Evolutionary conservation across 2,329 filamentous ascomycete species (phyloP).

Genomic region (Purpureocillium takamizusanense): DNA sequence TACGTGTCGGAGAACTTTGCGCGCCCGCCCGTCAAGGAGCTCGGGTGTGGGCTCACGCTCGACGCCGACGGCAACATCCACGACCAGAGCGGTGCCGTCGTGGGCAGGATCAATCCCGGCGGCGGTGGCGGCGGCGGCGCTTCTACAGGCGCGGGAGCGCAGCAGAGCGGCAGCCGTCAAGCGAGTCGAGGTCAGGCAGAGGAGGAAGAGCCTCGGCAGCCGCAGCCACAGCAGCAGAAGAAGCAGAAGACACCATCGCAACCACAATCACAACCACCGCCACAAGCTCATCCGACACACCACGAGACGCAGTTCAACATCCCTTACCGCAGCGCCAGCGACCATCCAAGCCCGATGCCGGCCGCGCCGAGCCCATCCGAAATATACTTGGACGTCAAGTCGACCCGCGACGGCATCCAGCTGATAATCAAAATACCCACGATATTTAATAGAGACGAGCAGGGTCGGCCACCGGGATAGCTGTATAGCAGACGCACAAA

Average conservation of each 20-base stretch:
- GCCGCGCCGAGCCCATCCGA: conserved; percentile 36
- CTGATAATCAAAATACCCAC: conserved; percentile 49
- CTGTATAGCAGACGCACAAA: no score
- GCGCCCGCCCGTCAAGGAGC: conserved; percentile 41
- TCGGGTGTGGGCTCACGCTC: conserved; percentile 43
- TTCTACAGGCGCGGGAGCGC: no score
- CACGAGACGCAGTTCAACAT: no score
- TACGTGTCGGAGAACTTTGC: conserved; percentile 55
- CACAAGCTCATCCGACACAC: no score
- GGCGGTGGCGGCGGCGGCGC: no score
- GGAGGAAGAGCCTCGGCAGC: no score
- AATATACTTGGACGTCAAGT: conserved; percentile 48
- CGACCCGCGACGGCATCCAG: conserved; percentile 48
- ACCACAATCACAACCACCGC: background rate
- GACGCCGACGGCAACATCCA: conserved; percentile 50
- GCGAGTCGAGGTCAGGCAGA: no score
- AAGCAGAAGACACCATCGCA: no score
- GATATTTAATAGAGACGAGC: conserved; percentile 32
- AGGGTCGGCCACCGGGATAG: no score
- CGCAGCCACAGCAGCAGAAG: background rate
- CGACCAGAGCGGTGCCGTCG: conserved; percentile 44
- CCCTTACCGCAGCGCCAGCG: no score
- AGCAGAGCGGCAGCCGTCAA: no score
- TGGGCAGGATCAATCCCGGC: conserved; percentile 50
- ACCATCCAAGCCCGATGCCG: conserved; percentile 14